Evolutionary conservation across 176 grass and related monocot species (phyloP).

Genomic region (Sorghum bicolor): DNA sequence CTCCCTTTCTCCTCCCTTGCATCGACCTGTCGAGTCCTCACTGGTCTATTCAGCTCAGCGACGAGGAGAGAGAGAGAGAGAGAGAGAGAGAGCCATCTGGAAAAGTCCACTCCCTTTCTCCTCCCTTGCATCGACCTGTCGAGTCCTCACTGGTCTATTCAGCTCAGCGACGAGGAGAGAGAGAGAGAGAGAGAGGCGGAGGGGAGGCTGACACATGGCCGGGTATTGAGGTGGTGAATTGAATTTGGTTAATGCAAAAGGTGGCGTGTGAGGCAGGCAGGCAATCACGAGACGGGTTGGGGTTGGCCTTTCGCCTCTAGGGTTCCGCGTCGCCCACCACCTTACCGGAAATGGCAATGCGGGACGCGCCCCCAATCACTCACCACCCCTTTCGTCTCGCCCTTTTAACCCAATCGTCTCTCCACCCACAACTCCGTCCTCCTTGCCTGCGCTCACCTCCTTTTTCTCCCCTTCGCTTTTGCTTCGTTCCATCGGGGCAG

Average conservation of each 20-base stretch:
- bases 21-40: constrained; percentile 8
- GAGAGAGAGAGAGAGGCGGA: neutral
- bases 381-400: neutral
- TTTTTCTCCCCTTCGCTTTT: neutral
- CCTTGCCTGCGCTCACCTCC: neutral
- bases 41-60: neutral
- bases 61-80: neutral
- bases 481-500: neutral
- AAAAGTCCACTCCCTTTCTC: neutral
- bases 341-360: constrained; percentile 50
- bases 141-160: neutral
- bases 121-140: neutral
- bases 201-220: constrained; percentile 22
- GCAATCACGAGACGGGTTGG: constrained; percentile 7
- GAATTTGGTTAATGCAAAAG: constrained; percentile 28
- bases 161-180: neutral
- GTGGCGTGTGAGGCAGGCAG: constrained; percentile 4
- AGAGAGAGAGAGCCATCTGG: no score
- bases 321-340: constrained; percentile 44
- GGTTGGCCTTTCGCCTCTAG: constrained; percentile 20
- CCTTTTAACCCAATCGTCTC: constrained; percentile 22
- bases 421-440: neutral
- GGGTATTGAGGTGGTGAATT: constrained; percentile 1
- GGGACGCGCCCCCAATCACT: constrained; percentile 12
- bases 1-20: neutral